Evolutionary conservation across 2,329 filamentous ascomycete species (phyloP), one percentile per base, ranked within the genome.

Genomic region (Fonsecaea monophora): DNA sequence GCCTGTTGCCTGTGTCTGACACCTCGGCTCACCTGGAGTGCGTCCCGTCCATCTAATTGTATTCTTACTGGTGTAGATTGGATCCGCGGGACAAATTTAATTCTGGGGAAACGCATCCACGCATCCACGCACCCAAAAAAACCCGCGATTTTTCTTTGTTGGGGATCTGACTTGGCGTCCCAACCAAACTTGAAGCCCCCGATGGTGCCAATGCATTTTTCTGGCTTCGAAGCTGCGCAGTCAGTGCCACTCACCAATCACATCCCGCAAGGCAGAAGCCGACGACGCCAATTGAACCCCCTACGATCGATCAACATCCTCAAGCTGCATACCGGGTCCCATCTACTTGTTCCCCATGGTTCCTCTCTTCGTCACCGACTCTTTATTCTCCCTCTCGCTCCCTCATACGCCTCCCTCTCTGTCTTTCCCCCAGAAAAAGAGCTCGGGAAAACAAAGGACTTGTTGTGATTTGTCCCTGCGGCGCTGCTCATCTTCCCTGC

Each of bases 311-410:
- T 42, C 13, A 60, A 60, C 45, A 32, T 42, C 40, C 30, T 57
- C 18, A n/a, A 18, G 25, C 37, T 25, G 4, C 37, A 40, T 32
- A 13, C 8, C 30, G 30, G 30, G 30, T 34, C 21, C 10, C 9
- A 18, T 58, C 32, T 54, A 32, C 32, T 15, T 18, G 10, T 53
- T 60, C 18, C 50, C 38, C 30, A 32, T 32, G 30, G 30, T 32
- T 32, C 30, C 30, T 32, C 30, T 40, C 18, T 56, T 62, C 60
- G 60, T 62, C 60, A 62, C 60, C 60, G 60, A 62, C 60, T 62
- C 53, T 56, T 56, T 56, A 32, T 54, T 32, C 58, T 38, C 35
- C 15, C 18, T 53, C 32, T 53, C 53, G 53, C 38, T 12, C 53
- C 15, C 34, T 53, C 18, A 15, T 10, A 32, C 30, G 30, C 15